Percentiles rank a stretch among this genome's conserved stretches.
Evolutionary conservation across 1,284 basidiomycete genomes (phyloP).

Genomic region (Cystobasidium sp.): DNA sequence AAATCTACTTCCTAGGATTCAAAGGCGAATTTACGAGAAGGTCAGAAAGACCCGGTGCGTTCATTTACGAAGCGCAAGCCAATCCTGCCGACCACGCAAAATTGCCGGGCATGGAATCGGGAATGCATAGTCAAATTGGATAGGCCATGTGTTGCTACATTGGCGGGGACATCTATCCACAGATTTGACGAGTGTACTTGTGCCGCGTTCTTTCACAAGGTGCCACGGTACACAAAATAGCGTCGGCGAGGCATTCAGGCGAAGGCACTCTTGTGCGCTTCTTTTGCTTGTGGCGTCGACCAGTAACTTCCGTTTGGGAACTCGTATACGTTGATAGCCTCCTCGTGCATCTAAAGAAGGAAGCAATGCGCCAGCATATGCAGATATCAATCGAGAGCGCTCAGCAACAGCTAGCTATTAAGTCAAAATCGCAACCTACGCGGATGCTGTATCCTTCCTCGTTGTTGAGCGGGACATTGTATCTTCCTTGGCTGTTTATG

Average conservation of each 20-base stretch:
- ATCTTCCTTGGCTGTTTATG: slow-evolving; percentile 81
- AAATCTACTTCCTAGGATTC: slow-evolving; percentile 53
- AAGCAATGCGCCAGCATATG: slow-evolving; percentile 4
- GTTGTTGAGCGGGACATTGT: slow-evolving; percentile 64
- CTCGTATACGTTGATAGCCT: slow-evolving; percentile 23
- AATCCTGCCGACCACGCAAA: slow-evolving; percentile 53
- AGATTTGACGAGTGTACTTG: no score
- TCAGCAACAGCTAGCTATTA: slow-evolving; percentile 49
- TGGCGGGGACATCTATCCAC: no score
- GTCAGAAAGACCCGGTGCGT: slow-evolving; percentile 48
- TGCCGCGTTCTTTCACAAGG: no score
- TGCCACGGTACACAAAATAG: no score
- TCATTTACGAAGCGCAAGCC: slow-evolving; percentile 52
- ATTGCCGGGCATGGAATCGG: slow-evolving; percentile 47
- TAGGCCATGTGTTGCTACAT: background rate
- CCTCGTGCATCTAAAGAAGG: slow-evolving; percentile 31
- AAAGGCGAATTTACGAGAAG: slow-evolving; percentile 51
- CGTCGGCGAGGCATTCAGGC: slow-evolving; percentile 3
- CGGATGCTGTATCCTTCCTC: slow-evolving; percentile 55
- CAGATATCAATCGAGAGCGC: slow-evolving; percentile 57
- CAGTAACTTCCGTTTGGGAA: slow-evolving; percentile 41
- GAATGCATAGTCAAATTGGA: slow-evolving; percentile 42
- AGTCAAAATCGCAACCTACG: slow-evolving; percentile 55
- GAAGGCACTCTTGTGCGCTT: slow-evolving; percentile 37
- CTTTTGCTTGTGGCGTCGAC: slow-evolving; percentile 34